phyloP scores from a whole-genome alignment of 139 green algal genomes.

The Tetraselmis chui region DNA sequence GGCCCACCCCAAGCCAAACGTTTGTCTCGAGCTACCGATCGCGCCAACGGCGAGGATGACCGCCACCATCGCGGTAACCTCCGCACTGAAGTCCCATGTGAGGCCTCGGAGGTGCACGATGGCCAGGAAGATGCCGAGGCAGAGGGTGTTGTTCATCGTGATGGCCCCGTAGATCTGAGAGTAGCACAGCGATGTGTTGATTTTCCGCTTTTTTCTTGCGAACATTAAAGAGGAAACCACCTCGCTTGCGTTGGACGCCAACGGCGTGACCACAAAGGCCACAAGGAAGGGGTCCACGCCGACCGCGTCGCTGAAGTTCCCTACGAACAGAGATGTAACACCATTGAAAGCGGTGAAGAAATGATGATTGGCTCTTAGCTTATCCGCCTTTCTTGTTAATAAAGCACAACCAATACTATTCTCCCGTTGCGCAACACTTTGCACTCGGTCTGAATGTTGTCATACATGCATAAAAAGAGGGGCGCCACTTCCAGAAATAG shows the following conservation, averaged over 20 bases:
- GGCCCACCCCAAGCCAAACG: conserved; percentile 32
- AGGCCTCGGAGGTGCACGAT: conserved; percentile 41
- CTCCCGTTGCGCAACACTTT: too few relatives aligned
- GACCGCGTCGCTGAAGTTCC: conserved; percentile 23
- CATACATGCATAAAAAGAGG: too few relatives aligned
- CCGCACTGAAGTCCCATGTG: conserved; percentile 46
- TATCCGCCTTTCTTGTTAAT: too few relatives aligned
- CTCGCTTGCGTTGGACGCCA: conserved; percentile 60
- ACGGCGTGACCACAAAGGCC: conserved; percentile 49
- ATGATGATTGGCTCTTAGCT: too few relatives aligned
- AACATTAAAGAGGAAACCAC: conserved; percentile 52
- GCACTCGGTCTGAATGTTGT: too few relatives aligned
- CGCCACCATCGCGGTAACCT: conserved; percentile 27
- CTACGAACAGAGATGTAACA: too few relatives aligned
- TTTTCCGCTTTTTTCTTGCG: conserved; percentile 38
- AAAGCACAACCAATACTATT: too few relatives aligned
- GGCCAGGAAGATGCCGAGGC: conserved; percentile 56
- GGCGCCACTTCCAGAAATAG: too few relatives aligned
- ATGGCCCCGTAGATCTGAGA: conserved; percentile 53
- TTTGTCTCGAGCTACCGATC: conserved; percentile 23
- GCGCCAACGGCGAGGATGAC: conserved; percentile 29
- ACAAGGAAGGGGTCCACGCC: conserved; percentile 53
- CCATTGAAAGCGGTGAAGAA: too few relatives aligned
- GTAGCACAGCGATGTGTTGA: conserved; percentile 51
- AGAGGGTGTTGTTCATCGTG: conserved; percentile 69